Evolutionary conservation across 441 rosid species (phyloP), one percentile per base, ranked within the genome.

Genomic region (Erodium trifolium): DNA sequence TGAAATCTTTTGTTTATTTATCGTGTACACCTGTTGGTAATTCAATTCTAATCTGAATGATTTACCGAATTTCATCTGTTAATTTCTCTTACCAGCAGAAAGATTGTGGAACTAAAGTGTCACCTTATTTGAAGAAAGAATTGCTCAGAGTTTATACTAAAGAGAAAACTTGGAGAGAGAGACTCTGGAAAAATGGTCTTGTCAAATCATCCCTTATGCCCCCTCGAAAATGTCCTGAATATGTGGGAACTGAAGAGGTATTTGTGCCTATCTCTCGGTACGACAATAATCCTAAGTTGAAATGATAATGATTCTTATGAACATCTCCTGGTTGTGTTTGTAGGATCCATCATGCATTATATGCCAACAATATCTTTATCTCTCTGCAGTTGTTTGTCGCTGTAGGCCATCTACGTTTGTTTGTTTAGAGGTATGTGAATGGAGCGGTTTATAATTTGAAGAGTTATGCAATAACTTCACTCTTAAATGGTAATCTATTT

Each of bases 241-340:
- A 82, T 77, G 94, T 94, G 79, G 97, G 90, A 62, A 83, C 87
- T 60, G 97, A 90, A 77, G 97, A 94, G 97, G 99, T 94, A 60
- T 41, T 41, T 41, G 45, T 41, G 10, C 12, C 11, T 41, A 41
- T 41, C 7, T 41, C 45, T 0, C 45, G 1, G 1, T 41, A 41
- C 45, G 11, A 7, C 45, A 7, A 41, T 41, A 41, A 41, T 41
- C 34, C 41, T 53, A 70, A 31, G 45, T 45, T 67, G 35, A 49
- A 16, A 55, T 55, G 6, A 9, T 74, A 70, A 72, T 70, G 70
- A 31, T 66, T 12, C 13, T 72, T 68, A 74, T 70, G 60, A 39
- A 63, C 67, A 35, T 70, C 57, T 76, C 67, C 51, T 76, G 70
- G 49, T 68, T 73, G 39, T 65, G 62, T 80, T 79, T 84, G 79